Percentiles rank a stretch among this genome's conserved stretches.
Conservation (phyloP, 352 stramenopile genomes). For the Pythium brachiatum region DNA sequence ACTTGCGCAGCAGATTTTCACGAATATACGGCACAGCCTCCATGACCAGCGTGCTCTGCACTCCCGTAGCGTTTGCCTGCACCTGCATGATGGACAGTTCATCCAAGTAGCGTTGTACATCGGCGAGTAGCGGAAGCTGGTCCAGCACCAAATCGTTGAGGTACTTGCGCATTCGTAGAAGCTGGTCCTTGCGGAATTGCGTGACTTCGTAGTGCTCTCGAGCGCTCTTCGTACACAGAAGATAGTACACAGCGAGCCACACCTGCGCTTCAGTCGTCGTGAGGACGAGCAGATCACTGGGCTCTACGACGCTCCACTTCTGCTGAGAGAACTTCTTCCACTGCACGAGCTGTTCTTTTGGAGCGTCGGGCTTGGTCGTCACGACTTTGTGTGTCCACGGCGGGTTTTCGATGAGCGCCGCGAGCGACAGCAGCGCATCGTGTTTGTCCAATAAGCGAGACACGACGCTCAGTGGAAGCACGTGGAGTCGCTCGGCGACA, state of each 20-base stretch:
- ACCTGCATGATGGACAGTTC: conserved; percentile 93
- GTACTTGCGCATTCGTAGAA: conserved; percentile 94
- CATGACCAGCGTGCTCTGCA: conserved; percentile 67
- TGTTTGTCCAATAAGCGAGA: conserved; percentile 95
- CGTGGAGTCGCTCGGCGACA: conserved; percentile 86
- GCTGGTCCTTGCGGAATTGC: conserved; percentile 90
- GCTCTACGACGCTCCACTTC: conserved; percentile 87
- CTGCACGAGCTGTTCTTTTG: conserved; percentile 27
- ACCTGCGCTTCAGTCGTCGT: conserved; percentile 93
- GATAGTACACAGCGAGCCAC: conserved; percentile 94
- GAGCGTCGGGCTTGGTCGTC: conserved; percentile 21
- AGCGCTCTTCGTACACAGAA: conserved; percentile 90
- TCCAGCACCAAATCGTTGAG: conserved; percentile 94
- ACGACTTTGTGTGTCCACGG: conserved; percentile 91
- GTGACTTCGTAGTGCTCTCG: conserved; percentile 94
- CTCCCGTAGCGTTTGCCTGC: conserved; percentile 12
- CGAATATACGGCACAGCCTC: conserved; percentile 74
- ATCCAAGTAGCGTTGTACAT: conserved; percentile 94
- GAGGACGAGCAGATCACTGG: conserved; percentile 88
- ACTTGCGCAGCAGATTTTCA: conserved; percentile 46
- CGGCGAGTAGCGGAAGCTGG: conserved; percentile 92
- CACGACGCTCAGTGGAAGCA: conserved; percentile 85
- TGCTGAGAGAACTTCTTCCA: conserved; percentile 94
- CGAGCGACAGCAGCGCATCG: conserved; percentile 91
- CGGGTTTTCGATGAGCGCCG: conserved; percentile 93